A percentile compares a stretch with the other conserved stretches of the same genome.
These are phyloP conservation scores for Aspergillus nanangensis DNA, from an alignment of 495 filamentous ascomycete species.

Conservation along the genomic window DNA sequence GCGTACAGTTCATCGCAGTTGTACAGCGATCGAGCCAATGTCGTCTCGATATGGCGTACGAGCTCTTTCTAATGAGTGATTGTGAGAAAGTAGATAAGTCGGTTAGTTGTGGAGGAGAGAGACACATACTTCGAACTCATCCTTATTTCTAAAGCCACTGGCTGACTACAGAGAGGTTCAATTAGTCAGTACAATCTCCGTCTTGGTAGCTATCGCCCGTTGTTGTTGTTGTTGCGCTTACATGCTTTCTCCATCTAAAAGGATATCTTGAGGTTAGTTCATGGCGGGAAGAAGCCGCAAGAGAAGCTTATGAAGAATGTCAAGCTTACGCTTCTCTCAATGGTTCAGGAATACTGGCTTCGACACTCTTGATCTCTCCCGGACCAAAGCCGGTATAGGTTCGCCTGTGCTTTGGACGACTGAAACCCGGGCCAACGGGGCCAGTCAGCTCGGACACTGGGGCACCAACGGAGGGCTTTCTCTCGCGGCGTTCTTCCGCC, in stretches of 20 bases:
- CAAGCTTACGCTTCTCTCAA: conserved; percentile 70
- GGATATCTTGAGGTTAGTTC: too few relatives aligned
- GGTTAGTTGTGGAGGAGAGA: neutral
- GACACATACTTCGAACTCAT: conserved; percentile 59
- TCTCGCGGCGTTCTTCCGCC: conserved; percentile 44
- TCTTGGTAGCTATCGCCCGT: too few relatives aligned
- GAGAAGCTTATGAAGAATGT: neutral
- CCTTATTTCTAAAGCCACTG: conserved; percentile 67
- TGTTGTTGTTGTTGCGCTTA: too few relatives aligned
- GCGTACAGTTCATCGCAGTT: conserved; percentile 87
- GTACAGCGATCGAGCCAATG: conserved; percentile 90
- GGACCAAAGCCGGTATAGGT: conserved; percentile 90
- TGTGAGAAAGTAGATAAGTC: neutral
- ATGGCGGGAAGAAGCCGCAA: too few relatives aligned
- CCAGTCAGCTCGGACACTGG: conserved; percentile 80
- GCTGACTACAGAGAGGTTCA: conserved; percentile 49
- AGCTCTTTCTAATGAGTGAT: conserved; percentile 60
- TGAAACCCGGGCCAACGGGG: conserved; percentile 66
- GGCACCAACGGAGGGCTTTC: conserved; percentile 72
- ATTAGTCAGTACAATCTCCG: conserved; percentile 1
- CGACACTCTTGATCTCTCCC: conserved; percentile 86
- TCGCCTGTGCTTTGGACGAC: conserved; percentile 88
- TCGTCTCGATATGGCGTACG: conserved; percentile 93
- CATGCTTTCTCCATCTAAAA: conserved; percentile 74
- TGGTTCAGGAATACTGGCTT: conserved; percentile 83